phyloP scores from a whole-genome alignment of 768 basidiomycete genomes.

The Pisolithus sp. region DNA sequence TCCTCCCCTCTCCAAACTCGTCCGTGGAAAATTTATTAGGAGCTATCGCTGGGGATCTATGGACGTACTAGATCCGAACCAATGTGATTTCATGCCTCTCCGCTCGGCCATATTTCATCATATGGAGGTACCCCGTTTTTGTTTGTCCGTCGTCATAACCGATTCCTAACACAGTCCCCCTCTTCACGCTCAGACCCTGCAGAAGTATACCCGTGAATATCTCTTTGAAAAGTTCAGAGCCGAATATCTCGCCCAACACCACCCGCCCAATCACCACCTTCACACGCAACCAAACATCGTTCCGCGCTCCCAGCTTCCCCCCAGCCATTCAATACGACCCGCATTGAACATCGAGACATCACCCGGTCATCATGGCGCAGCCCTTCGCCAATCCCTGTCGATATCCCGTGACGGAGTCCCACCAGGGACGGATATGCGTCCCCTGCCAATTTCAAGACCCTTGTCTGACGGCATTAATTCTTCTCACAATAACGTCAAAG shows the following conservation, averaged over 20 bases:
- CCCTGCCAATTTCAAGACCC: constrained; percentile 35
- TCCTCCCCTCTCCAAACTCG: constrained; percentile 37
- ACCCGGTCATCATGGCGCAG: constrained; percentile 36
- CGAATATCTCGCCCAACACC: constrained; percentile 52
- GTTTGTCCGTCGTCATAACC: constrained; percentile 10
- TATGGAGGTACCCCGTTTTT: constrained; percentile 64
- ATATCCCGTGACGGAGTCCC: constrained; percentile 40
- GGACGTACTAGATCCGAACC: constrained; percentile 70
- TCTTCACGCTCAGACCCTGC: constrained; percentile 53
- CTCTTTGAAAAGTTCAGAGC: constrained; percentile 70
- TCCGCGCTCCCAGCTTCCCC: constrained; percentile 23
- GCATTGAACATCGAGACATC: constrained; percentile 59
- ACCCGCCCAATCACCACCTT: constrained; percentile 37
- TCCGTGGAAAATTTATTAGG: constrained; percentile 60
- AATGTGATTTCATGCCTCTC: constrained; percentile 76
- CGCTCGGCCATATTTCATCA: constrained; percentile 80
- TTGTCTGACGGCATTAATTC: constrained; percentile 30
- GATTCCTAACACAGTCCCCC: constrained; percentile 9
- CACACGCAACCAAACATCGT: constrained; percentile 33
- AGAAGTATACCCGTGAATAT: constrained; percentile 80
- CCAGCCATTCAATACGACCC: constrained; percentile 43
- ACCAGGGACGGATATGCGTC: constrained; percentile 39
- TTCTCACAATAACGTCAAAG: constrained; percentile 26
- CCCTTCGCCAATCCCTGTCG: constrained; percentile 38
- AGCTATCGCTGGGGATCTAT: constrained; percentile 80